Percentiles rank a stretch among this genome's conserved stretches.
phyloP scores from a whole-genome alignment of 106 monocot genomes.

The Posidonia australis region DNA sequence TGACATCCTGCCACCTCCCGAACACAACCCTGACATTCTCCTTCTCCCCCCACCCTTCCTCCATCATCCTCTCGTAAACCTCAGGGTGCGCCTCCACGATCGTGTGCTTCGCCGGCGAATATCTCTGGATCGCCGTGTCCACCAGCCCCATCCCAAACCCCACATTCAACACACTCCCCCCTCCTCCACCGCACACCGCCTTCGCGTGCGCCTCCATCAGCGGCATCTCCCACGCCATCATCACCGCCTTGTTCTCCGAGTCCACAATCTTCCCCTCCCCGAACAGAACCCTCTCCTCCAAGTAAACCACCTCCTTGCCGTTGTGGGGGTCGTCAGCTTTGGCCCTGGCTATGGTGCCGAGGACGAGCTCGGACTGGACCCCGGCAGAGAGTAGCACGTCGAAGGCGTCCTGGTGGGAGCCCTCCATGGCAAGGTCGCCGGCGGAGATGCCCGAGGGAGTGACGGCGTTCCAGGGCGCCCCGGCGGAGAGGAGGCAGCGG shows the following conservation, averaged over 20 bases:
- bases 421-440: slow-evolving; percentile 72
- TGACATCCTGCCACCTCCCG: slow-evolving; percentile 87
- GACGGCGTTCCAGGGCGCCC: slow-evolving; percentile 96
- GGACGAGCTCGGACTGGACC: slow-evolving; percentile 73
- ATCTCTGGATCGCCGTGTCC: slow-evolving; percentile 74
- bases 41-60: slow-evolving; percentile 80
- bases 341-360: slow-evolving; percentile 41
- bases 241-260: slow-evolving; percentile 89
- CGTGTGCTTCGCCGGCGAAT: slow-evolving; percentile 59
- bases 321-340: background rate
- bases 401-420: slow-evolving; percentile 45
- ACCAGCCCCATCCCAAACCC: slow-evolving; percentile 98
- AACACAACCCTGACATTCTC: slow-evolving; percentile 84
- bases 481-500: slow-evolving; percentile 47
- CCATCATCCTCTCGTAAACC: slow-evolving; percentile 67
- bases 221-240: slow-evolving; percentile 96
- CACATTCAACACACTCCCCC: slow-evolving; percentile 45
- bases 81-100: slow-evolving; percentile 95
- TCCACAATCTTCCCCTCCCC: slow-evolving; percentile 71
- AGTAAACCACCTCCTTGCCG: slow-evolving; percentile 19
- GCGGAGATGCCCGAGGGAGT: slow-evolving; percentile 60
- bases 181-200: slow-evolving; percentile 54
- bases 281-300: slow-evolving; percentile 61
- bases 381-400: slow-evolving; percentile 63
- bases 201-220: slow-evolving; percentile 94